phyloP scores from a whole-genome alignment of 2,329 filamentous ascomycete species.

The Hypoxylon sp. region DNA sequence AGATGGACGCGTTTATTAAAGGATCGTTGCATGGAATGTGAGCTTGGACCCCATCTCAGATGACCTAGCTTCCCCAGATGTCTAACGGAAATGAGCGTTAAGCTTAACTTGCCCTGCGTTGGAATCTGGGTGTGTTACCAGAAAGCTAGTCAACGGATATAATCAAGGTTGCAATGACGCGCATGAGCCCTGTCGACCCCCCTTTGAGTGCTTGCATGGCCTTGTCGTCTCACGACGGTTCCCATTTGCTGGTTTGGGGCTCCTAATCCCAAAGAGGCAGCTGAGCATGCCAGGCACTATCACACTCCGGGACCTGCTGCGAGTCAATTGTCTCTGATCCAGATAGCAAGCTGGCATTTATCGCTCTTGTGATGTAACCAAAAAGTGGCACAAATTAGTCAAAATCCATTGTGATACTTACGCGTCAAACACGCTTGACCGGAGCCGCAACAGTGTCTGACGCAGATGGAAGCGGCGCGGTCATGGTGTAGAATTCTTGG shows the following conservation, averaged over 20 bases:
- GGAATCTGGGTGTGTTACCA: conserved; percentile 29
- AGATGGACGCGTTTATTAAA: conserved; percentile 31
- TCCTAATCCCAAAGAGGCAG: conserved; percentile 52
- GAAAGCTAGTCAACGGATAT: conserved; percentile 41
- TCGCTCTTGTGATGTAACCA: conserved; percentile 40
- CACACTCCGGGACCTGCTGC: conserved; percentile 45
- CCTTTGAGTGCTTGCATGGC: conserved; percentile 40
- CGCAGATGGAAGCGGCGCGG: conserved; percentile 18
- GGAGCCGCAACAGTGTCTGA: conserved; percentile 41
- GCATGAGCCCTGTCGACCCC: conserved; percentile 37
- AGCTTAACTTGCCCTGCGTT: conserved; percentile 33
- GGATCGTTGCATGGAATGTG: conserved; percentile 46
- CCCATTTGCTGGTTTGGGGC: conserved; percentile 42
- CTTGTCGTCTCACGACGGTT: conserved; percentile 28
- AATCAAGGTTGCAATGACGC: conserved; percentile 44
- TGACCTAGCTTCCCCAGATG: conserved; percentile 36
- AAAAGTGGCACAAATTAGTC: conserved; percentile 28
- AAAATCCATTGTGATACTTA: conserved; percentile 35
- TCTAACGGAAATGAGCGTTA: conserved; percentile 33
- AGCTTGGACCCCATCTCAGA: conserved; percentile 34
- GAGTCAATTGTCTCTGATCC: conserved; percentile 40
- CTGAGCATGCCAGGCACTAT: conserved; percentile 50
- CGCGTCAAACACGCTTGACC: conserved; percentile 22
- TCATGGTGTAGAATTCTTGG: conserved; percentile 24
- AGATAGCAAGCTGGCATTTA: conserved; percentile 38